phyloP scores from a whole-genome alignment of 352 stramenopile species.

The Globisporangium splendens region DNA sequence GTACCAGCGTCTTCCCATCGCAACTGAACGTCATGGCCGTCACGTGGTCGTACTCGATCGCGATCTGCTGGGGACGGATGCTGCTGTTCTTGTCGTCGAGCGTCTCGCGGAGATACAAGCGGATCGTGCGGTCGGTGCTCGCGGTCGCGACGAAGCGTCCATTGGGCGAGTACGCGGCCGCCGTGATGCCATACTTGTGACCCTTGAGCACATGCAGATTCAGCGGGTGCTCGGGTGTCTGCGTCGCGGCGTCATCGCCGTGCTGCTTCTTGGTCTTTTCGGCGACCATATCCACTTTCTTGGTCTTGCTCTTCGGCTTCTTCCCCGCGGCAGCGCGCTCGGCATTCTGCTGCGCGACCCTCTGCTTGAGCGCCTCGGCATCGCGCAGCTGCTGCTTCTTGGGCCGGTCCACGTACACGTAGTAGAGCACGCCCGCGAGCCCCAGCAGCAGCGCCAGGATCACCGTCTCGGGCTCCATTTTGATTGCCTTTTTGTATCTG shows the following conservation, averaged over 20 bases:
- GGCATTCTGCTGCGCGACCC: constrained; percentile 45
- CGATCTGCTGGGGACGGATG: constrained; percentile 55
- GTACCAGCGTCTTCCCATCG: constrained; percentile 64
- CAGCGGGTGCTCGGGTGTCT: constrained; percentile 29
- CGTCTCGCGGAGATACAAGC: constrained; percentile 61
- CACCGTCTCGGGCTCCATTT: constrained; percentile 26
- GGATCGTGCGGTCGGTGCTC: constrained; percentile 72
- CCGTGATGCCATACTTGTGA: constrained; percentile 69
- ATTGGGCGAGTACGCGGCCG: constrained; percentile 70
- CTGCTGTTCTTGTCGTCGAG: constrained; percentile 49
- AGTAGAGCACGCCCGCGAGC: constrained; percentile 53
- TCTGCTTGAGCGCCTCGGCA: constrained; percentile 36
- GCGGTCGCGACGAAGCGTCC: constrained; percentile 71
- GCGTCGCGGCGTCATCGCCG: constrained; percentile 7
- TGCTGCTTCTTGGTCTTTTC: constrained; percentile 66
- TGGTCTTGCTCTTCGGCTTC: constrained; percentile 56
- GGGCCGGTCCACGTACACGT: constrained; percentile 56
- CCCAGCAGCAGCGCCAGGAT: constrained; percentile 59
- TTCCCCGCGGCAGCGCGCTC: constrained; percentile 48
- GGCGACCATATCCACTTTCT: constrained; percentile 70
- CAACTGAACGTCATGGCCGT: constrained; percentile 75
- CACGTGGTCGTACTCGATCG: constrained; percentile 76
- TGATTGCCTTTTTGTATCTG: constrained; percentile 4
- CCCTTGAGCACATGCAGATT: constrained; percentile 54
- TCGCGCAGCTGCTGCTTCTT: constrained; percentile 29